Conservation (phyloP, 352 stramenopile genomes). For the Phytophthora cactorum region DNA sequence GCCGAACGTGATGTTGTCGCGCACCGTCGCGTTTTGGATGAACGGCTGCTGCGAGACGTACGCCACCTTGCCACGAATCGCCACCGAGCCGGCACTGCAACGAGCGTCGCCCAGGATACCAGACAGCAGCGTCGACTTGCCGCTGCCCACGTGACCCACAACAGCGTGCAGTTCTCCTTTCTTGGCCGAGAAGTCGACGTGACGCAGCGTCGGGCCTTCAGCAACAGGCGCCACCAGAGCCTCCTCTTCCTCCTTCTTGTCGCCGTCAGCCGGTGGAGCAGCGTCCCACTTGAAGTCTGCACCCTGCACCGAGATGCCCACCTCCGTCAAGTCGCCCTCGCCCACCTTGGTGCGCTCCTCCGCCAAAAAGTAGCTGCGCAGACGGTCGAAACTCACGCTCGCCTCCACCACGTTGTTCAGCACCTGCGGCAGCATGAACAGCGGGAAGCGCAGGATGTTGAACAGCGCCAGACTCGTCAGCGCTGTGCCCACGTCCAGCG, state of each 20-base stretch:
- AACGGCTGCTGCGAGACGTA: slow-evolving; percentile 96
- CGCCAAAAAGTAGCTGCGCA: slow-evolving; percentile 72
- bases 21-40: slow-evolving; percentile 96
- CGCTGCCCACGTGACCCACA: slow-evolving; percentile 54
- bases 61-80: slow-evolving; percentile 88
- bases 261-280: slow-evolving; percentile 27
- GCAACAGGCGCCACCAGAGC: slow-evolving; percentile 16
- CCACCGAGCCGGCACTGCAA: slow-evolving; percentile 44
- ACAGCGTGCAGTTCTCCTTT: slow-evolving; percentile 67
- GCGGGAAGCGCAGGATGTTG: slow-evolving; percentile 48
- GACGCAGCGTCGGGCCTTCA: slow-evolving; percentile 44
- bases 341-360: slow-evolving; percentile 77
- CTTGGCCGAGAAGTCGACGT: slow-evolving; percentile 77
- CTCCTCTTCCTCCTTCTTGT: slow-evolving; percentile 47
- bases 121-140: slow-evolving; percentile 65
- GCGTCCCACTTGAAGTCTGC: slow-evolving; percentile 79
- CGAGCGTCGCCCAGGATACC: slow-evolving; percentile 53
- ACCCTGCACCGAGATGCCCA: slow-evolving; percentile 55
- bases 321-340: slow-evolving; percentile 77
- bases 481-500: slow-evolving; percentile 58
- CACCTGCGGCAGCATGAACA: slow-evolving; percentile 84
- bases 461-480: slow-evolving; percentile 66
- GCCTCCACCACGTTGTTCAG: slow-evolving; percentile 36
- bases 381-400: slow-evolving; percentile 52
- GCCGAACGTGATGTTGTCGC: slow-evolving; percentile 97